Evolutionary conservation across 768 basidiomycete genomes (phyloP).

Genomic region (Tricholoma hemisulphureum): DNA sequence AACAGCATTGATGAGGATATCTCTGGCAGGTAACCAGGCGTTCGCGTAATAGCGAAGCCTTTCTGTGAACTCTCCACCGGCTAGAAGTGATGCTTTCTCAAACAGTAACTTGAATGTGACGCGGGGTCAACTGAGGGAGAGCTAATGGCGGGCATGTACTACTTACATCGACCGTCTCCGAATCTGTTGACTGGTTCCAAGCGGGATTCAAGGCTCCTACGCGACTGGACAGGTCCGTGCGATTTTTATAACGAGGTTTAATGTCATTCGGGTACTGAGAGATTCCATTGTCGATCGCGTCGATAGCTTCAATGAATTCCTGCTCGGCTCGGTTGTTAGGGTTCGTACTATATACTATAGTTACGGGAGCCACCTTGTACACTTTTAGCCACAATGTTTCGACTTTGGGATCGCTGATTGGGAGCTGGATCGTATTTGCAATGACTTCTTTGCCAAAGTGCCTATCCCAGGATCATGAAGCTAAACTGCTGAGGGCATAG

Average conservation of each 20-base stretch:
- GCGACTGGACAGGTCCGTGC: conserved; percentile 83
- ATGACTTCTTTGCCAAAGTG: conserved; percentile 91
- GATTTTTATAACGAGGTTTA: conserved; percentile 66
- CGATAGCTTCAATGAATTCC: conserved; percentile 94
- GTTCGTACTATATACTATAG: neutral
- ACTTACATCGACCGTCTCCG: conserved; percentile 73
- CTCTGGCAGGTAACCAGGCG: conserved; percentile 91
- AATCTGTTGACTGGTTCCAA: conserved; percentile 82
- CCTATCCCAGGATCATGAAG: conserved; percentile 36
- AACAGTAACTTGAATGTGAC: conserved; percentile 58
- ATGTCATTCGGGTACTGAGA: conserved; percentile 70
- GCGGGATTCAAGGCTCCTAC: conserved; percentile 83
- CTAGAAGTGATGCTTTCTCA: conserved; percentile 71
- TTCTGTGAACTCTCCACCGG: conserved; percentile 82
- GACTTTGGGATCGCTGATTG: conserved; percentile 60
- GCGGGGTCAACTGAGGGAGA: neutral
- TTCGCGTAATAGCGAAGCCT: conserved; percentile 80
- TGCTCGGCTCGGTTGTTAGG: conserved; percentile 25
- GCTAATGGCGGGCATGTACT: conserved; percentile 10
- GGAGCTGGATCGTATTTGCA: conserved; percentile 51
- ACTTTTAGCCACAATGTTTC: conserved; percentile 81
- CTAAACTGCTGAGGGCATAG: neutral
- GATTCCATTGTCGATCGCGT: conserved; percentile 94
- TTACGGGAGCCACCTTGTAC: conserved; percentile 59
- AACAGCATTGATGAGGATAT: conserved; percentile 63